Evolutionary conservation across 345 rosid genomes (phyloP).

Genomic region (Trapa bicornis): DNA sequence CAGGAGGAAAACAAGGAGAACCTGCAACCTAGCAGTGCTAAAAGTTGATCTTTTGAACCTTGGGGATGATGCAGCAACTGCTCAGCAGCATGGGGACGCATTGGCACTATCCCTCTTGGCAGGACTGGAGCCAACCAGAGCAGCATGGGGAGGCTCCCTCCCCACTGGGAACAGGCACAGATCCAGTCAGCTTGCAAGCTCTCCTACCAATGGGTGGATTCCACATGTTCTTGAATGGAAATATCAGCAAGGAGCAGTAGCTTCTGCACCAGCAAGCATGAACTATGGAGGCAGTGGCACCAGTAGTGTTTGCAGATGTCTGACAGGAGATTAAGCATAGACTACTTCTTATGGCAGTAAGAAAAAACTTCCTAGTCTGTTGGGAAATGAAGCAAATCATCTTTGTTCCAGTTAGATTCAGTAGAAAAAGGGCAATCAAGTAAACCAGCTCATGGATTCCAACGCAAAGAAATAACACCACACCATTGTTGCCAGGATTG

Average conservation of each 20-base stretch:
- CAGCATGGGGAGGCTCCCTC: slow-evolving; percentile 10
- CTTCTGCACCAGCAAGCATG: slow-evolving; percentile 3
- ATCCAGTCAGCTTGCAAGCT: slow-evolving; percentile 53
- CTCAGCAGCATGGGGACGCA: slow-evolving; percentile 29
- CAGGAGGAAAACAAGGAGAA: slow-evolving; percentile 9
- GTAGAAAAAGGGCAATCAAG: neutral
- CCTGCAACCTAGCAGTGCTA: slow-evolving; percentile 24
- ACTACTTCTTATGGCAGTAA: too few species aligned
- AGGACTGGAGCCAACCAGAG: slow-evolving; percentile 14
- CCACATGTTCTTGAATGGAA: slow-evolving; percentile 38
- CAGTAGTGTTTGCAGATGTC: slow-evolving; percentile 42
- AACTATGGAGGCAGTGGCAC: slow-evolving; percentile 33
- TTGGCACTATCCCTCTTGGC: slow-evolving; percentile 60
- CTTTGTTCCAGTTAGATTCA: too few species aligned
- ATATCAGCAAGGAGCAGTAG: slow-evolving; percentile 37
- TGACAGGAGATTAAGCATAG: slow-evolving; percentile 10
- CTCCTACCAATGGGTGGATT: slow-evolving; percentile 37
- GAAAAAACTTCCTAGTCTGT: too few species aligned
- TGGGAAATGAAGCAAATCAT: too few species aligned
- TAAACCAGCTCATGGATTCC: neutral
- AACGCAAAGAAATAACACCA: neutral
- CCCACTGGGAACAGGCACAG: slow-evolving; percentile 71
- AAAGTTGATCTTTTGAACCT: slow-evolving; percentile 54
- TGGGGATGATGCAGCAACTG: slow-evolving; percentile 24
- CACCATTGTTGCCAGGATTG: slow-evolving; percentile 25